Evolutionary conservation across 2,329 filamentous ascomycete species (phyloP), one percentile per base, ranked within the genome.

Genomic region (Alternaria incomplexa): DNA sequence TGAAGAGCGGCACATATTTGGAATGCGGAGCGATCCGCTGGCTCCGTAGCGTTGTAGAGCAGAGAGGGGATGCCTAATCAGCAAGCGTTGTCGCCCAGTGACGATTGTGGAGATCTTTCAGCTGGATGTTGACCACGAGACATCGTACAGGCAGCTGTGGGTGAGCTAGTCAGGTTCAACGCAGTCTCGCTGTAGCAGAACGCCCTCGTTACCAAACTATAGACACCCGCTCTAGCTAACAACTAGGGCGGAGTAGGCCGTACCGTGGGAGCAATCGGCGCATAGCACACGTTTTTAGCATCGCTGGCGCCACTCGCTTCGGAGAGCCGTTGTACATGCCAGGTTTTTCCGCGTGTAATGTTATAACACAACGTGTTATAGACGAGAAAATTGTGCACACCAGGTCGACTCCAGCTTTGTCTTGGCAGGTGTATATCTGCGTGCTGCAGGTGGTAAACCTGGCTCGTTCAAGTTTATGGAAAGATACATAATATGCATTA

Each of bases 1-100:
- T 67, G 64, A 65, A 51, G 69, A 69, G 62, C 62, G 63, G 64
- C 64, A 67, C 66, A 64, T 63, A 62, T 65, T 68, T 69, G 63
- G 70, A 62, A 70, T 69, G 71, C 73, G 75, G 74, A 73, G 71
- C 71, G 71, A 77, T 72, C 71, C 72, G 74, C 64, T 67, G 53
- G 67, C 65, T 67, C 56, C 66, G 66, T 65, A 68, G 61, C 58
- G 63, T 40, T 40, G 36, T 40, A 40, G n/a, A 17, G n/a, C 36
- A 40, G 15, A 40, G n/a, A 40, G 36, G n/a, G 32, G 36, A 40
- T 40, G 36, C 36, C 36, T 40, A 40, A 40, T 40, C 36, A 40
- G n/a, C 36, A 40, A 40, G 36, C 36, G 36, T 68, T 63, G 68
- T 60, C 52, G 53, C 65, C 65, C 68, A 67, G 58, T 67, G 62